A percentile compares a stretch with the other conserved stretches of the same genome.
Evolutionary conservation across 2,329 filamentous ascomycete genomes (phyloP).

Genomic region (Pseudopyricularia cyperi): DNA sequence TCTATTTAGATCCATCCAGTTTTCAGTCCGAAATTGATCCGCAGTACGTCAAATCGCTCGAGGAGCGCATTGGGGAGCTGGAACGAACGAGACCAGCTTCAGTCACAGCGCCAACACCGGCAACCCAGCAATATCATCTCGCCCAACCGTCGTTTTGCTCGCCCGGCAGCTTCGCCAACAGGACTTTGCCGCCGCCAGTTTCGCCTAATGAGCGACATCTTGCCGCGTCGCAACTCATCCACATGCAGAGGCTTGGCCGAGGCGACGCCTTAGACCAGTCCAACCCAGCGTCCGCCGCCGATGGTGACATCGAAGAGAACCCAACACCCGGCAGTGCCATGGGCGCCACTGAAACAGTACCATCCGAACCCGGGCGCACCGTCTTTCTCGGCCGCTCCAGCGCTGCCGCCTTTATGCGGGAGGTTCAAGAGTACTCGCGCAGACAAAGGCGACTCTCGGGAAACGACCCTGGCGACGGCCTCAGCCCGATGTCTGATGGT

Average conservation of each 20-base stretch:
- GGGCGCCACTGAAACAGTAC: neutral
- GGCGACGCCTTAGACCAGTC: neutral
- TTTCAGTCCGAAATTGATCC: neutral
- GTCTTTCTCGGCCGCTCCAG: conserved; percentile 3
- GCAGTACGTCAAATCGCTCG: conserved; percentile 3
- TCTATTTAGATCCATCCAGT: neutral
- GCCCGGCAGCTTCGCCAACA: neutral
- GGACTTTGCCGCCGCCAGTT: neutral
- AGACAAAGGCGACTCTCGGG: neutral
- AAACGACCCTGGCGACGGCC: neutral
- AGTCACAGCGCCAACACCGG: neutral
- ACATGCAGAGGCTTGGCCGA: neutral
- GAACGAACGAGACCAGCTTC: neutral
- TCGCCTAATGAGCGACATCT: conserved; percentile 1
- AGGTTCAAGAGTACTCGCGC: conserved; percentile 2
- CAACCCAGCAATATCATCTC: neutral
- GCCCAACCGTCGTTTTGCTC: neutral
- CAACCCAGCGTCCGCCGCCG: neutral
- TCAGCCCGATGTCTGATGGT: neutral
- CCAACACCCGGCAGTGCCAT: neutral
- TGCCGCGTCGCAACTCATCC: conserved; percentile 1
- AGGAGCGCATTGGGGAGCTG: conserved; percentile 4
- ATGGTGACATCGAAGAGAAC: neutral
- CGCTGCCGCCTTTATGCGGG: conserved; percentile 3
- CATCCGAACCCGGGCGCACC: neutral